Conservation (phyloP, 305 asterid genomes). For the Rubia tinctorum region DNA sequence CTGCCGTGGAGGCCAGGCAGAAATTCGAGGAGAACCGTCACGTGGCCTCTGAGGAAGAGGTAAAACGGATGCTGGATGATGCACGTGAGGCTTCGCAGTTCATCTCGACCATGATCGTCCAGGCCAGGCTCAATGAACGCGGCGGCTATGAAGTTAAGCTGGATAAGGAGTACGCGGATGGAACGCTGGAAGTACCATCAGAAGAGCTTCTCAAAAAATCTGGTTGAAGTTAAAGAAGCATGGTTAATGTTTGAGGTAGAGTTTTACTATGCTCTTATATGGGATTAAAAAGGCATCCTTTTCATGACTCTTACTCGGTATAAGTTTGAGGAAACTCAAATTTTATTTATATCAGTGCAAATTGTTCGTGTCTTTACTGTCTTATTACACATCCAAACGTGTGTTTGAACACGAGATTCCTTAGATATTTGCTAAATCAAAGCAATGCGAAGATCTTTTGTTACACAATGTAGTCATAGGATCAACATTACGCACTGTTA, state of each 20-base stretch:
- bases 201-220: conserved; percentile 71
- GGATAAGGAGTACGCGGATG: conserved; percentile 71
- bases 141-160: conserved; percentile 92
- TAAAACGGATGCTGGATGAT: conserved; percentile 67
- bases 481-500: too few relatives aligned
- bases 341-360: background rate
- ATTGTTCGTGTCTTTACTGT: background rate
- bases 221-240: conserved; percentile 11
- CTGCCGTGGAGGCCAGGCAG: conserved; percentile 83
- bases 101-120: conserved; percentile 88
- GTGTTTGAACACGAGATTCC: background rate
- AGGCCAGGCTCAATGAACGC: conserved; percentile 84
- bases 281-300: background rate
- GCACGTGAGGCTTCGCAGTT: conserved; percentile 89
- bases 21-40: conserved; percentile 90
- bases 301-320: too few relatives aligned
- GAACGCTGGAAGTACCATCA: conserved; percentile 84
- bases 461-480: background rate
- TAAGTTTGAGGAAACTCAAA: background rate
- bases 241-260: background rate
- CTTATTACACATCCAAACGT: background rate
- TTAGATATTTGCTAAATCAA: background rate
- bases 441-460: background rate
- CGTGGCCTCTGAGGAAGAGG: conserved; percentile 68
- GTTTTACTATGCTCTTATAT: background rate